Base-by-base conservation (phyloP, 1,284 basidiomycete species). In the Ceratobasidium papillatum region DNA sequence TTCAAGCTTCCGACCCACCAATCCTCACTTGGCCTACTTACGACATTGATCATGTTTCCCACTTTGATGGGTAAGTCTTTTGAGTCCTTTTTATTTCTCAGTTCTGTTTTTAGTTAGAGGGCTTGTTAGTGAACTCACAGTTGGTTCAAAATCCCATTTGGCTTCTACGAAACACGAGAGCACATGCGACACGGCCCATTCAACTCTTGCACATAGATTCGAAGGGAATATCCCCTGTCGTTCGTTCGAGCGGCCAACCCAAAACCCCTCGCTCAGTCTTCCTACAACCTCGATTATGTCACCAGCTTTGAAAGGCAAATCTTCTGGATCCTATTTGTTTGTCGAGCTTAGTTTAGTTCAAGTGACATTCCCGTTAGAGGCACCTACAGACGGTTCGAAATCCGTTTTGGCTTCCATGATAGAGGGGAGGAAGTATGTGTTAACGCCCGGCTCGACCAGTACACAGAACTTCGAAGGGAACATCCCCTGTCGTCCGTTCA, bases 191-290 rank as follows among this genome's bases (percentile, higher is more conserved):
- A 30, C 27, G 34, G n/a, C n/a, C 49, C 14, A 5, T 64, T 32
- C 62, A 12, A 64, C 19, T 34, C 54, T 54, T 27, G 30, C 27
- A 63, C 66, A 69, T 36, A 61, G 68, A 62, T 87, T 88, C 41
- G 88, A 84, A 30, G 88, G 91, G 81, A 92, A 91, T 36, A 91
- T 82, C 0, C 89, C 91, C 76, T 88, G 85, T 75, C 81, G 84
- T 19, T 90, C 90, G 41, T 86, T 84, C 69, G 84, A 78, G 68
- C 81, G 82, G n/a, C 89, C 89, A 54, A 84, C 87, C 75, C 75
- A 89, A 89, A 89, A 90, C 77, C 90, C 89, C 0, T 81, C 76
- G 76, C 90, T 90, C n/a, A 85, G 87, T 79, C 90, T 87, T 41
- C 86, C 85, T 36, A 87, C 80, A 49, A 91, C 84, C 74, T 89